Percentiles rank a stretch among this genome's conserved stretches.
These are phyloP conservation scores for Aureobasidium melanogenum DNA, from an alignment of 2,329 filamentous ascomycete species.

Conservation along the genomic window DNA sequence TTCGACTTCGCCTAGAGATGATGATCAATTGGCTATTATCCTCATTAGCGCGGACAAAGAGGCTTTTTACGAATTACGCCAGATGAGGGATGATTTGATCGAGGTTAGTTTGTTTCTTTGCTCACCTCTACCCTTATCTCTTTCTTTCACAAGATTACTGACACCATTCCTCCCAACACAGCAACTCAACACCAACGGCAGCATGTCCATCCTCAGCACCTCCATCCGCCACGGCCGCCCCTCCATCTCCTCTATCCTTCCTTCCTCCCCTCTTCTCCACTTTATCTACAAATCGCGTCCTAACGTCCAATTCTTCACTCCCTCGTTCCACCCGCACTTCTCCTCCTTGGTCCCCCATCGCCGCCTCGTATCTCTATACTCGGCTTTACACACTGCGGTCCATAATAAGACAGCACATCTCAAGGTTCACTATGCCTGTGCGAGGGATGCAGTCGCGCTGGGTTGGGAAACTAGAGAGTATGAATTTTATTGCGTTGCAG, in stretches of 20 bases:
- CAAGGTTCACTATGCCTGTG: constrained; percentile 75
- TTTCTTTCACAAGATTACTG: too few species aligned
- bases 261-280: constrained; percentile 73
- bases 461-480: constrained; percentile 89
- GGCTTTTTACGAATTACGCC: constrained; percentile 81
- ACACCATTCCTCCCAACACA: constrained; percentile 19
- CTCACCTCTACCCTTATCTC: too few species aligned
- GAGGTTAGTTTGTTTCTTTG: constrained; percentile 33
- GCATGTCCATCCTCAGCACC: constrained; percentile 62
- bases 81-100: constrained; percentile 55
- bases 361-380: constrained; percentile 73
- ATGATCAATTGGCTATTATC: constrained; percentile 78
- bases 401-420: constrained; percentile 77
- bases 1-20: constrained; percentile 23
- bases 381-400: constrained; percentile 73
- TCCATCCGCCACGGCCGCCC: constrained; percentile 66
- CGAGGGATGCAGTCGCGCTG: constrained; percentile 66
- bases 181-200: constrained; percentile 67
- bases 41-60: constrained; percentile 90
- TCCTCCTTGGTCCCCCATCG: constrained; percentile 23
- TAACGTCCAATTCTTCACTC: constrained; percentile 95
- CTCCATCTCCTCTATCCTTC: constrained; percentile 63
- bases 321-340: constrained; percentile 66
- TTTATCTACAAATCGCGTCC: constrained; percentile 92
- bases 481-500: constrained; percentile 91